Evolutionary conservation across 2,329 filamentous ascomycete species (phyloP).

Genomic region (Cephalotrichum gorgonifer): DNA sequence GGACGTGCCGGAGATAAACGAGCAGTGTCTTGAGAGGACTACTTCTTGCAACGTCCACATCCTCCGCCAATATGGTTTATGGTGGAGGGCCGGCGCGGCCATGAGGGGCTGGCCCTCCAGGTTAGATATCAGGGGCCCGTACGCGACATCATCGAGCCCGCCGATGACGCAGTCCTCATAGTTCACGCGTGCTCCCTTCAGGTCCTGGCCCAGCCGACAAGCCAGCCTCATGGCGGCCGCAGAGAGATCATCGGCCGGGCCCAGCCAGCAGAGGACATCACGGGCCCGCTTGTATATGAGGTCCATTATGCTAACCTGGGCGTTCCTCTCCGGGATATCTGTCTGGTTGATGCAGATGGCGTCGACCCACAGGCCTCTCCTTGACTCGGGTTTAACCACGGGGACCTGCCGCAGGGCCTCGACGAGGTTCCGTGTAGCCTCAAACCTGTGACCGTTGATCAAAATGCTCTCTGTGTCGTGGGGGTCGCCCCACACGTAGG

Average conservation of each 20-base stretch:
- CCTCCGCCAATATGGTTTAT: background rate
- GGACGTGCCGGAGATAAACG: background rate
- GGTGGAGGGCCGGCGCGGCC: background rate
- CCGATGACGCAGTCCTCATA: background rate
- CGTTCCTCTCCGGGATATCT: background rate
- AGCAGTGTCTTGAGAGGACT: background rate
- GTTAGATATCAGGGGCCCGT: background rate
- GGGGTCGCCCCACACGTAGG: background rate
- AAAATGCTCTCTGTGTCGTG: background rate
- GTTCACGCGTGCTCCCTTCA: background rate
- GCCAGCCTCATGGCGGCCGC: background rate
- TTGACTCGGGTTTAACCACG: background rate
- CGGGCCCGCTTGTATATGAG: background rate
- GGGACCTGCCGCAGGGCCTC: background rate
- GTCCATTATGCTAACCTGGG: background rate
- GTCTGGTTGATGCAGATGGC: constrained; percentile 5
- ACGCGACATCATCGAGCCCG: background rate
- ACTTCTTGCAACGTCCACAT: background rate
- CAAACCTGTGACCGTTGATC: background rate
- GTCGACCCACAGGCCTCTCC: constrained; percentile 11
- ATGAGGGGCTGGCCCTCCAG: background rate
- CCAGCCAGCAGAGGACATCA: background rate
- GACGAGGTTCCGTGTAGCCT: background rate
- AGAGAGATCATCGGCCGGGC: background rate
- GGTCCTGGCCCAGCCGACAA: background rate